Percentiles rank a stretch among this genome's conserved stretches.
Conservation (phyloP, 192 early-diverging fungal genomes). For the Polychytrium aggregatum region DNA sequence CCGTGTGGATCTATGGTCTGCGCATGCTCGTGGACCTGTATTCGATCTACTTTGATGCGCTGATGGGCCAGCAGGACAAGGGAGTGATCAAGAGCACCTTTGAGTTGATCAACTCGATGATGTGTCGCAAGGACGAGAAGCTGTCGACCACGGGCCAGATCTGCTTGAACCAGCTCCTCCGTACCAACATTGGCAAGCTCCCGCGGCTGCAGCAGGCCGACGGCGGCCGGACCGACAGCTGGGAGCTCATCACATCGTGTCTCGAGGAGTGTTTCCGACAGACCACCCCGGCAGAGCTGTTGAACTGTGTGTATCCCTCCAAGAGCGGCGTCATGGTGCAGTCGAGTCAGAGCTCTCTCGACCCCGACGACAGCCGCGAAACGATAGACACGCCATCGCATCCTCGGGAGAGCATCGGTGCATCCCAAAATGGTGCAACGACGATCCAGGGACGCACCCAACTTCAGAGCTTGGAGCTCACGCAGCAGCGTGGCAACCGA, state of each 20-base stretch:
- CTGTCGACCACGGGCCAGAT: slow-evolving; percentile 41
- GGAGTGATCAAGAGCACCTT: slow-evolving; percentile 21
- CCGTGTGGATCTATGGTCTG: slow-evolving; percentile 36
- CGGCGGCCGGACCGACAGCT: slow-evolving; percentile 4
- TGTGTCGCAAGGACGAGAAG: slow-evolving; percentile 32
- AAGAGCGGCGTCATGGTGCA: too few relatives aligned
- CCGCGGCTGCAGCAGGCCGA: too few relatives aligned
- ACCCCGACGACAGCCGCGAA: not conserved
- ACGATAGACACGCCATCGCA: too few relatives aligned
- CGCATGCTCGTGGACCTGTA: slow-evolving; percentile 31
- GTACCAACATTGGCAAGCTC: slow-evolving; percentile 22
- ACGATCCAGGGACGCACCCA: too few relatives aligned
- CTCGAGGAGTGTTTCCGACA: slow-evolving; percentile 28
- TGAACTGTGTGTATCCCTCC: slow-evolving; percentile 28
- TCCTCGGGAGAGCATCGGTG: too few relatives aligned
- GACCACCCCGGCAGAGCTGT: slow-evolving; percentile 33
- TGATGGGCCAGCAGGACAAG: slow-evolving; percentile 7
- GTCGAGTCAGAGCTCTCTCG: too few relatives aligned
- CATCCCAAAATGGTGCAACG: too few relatives aligned
- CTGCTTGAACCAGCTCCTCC: slow-evolving; percentile 37
- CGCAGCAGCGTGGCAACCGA: too few relatives aligned
- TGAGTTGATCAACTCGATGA: slow-evolving; percentile 29
- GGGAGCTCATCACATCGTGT: slow-evolving; percentile 22
- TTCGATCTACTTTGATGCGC: slow-evolving; percentile 20
- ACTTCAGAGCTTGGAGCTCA: too few relatives aligned